Percentiles rank a stretch among this genome's conserved stretches.
These are phyloP conservation scores for Populus euphratica DNA, from an alignment of 345 rosid genomes.

Conservation along the genomic window DNA sequence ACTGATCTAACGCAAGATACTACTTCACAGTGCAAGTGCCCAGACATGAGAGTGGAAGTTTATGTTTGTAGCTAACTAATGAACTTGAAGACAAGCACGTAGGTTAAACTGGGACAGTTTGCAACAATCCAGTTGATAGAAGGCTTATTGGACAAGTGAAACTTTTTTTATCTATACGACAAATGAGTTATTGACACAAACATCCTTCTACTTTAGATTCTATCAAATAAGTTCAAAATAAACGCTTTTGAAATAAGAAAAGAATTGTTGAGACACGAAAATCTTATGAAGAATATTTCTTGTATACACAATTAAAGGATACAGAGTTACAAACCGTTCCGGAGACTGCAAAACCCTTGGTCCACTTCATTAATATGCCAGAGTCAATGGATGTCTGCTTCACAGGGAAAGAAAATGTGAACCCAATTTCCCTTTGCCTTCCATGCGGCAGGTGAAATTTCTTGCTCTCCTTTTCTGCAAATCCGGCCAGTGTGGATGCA, in stretches of 20 bases:
- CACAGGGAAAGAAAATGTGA: conserved; percentile 89
- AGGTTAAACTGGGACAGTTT: no score
- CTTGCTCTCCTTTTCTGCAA: conserved; percentile 50
- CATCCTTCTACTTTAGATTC: no score
- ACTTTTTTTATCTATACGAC: no score
- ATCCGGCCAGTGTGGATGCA: conserved; percentile 54
- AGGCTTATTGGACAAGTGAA: no score
- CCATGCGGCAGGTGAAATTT: conserved; percentile 49
- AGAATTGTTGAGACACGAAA: no score
- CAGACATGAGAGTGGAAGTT: background rate
- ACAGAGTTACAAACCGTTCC: conserved; percentile 58
- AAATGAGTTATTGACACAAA: no score
- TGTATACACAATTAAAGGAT: background rate
- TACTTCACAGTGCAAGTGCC: background rate
- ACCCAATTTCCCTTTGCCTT: conserved; percentile 72
- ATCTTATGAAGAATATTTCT: background rate
- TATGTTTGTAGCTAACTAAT: no score
- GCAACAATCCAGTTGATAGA: background rate
- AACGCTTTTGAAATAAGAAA: background rate
- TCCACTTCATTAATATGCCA: conserved; percentile 77
- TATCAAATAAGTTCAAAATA: background rate
- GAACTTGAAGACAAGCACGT: no score
- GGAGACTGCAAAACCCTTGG: conserved; percentile 78
- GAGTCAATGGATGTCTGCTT: conserved; percentile 71
- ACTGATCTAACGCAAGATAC: background rate